Evolutionary conservation across 495 filamentous ascomycete genomes (phyloP).

Genomic region (Cairneyella variabilis): DNA sequence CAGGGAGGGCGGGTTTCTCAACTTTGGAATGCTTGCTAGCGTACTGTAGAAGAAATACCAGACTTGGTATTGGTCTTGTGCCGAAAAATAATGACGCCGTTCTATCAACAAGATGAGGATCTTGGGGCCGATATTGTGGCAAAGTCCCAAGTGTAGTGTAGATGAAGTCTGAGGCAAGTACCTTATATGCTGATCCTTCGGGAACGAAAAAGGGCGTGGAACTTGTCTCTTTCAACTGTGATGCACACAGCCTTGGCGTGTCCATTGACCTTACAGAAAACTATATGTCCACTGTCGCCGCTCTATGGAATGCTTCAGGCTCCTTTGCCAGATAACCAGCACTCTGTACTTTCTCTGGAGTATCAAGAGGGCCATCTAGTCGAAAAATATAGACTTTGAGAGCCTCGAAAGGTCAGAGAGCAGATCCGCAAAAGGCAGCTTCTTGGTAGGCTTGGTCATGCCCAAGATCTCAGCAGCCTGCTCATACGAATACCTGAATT

Average conservation of each 20-base stretch:
- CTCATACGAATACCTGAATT: conserved; percentile 9
- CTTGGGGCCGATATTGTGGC: conserved; percentile 30
- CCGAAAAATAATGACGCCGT: not conserved
- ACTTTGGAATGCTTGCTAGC: conserved; percentile 22
- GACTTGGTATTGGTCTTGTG: conserved; percentile 31
- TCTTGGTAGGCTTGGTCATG: too few relatives aligned
- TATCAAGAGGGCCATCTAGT: conserved; percentile 23
- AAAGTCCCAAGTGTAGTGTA: conserved; percentile 40
- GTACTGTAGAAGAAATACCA: conserved; percentile 40
- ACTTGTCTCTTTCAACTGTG: conserved; percentile 17
- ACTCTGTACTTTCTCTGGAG: conserved; percentile 13
- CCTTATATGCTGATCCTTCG: conserved; percentile 33
- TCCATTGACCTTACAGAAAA: conserved; percentile 25
- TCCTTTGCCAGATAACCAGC: conserved; percentile 9
- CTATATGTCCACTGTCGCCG: conserved; percentile 9
- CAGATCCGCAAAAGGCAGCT: too few relatives aligned
- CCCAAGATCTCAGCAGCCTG: conserved; percentile 13
- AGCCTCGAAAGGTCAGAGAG: conserved; percentile 13
- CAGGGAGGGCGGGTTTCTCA: conserved; percentile 24
- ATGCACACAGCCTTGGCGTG: conserved; percentile 9
- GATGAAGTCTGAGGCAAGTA: conserved; percentile 26
- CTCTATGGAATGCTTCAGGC: conserved; percentile 2
- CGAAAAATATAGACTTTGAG: conserved; percentile 26
- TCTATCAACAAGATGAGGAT: conserved; percentile 6
- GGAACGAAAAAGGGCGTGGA: conserved; percentile 32